These are phyloP conservation scores for Phaeosphaeriaceae sp. DNA, from an alignment of 2,329 filamentous ascomycete species.

Conservation along the genomic window DNA sequence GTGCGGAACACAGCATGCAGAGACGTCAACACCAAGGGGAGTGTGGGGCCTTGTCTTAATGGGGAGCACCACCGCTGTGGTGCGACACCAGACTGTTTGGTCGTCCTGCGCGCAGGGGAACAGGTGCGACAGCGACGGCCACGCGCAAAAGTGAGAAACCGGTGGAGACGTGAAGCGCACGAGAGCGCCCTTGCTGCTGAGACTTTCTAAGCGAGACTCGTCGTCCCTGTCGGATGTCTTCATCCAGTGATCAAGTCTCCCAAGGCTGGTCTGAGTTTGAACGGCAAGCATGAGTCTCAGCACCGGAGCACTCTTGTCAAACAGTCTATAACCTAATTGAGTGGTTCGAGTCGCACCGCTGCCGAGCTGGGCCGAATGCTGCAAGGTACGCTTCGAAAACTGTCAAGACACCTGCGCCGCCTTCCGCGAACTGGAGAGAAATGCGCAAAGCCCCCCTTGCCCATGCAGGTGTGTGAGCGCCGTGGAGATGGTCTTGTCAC, in stretches of 20 bases:
- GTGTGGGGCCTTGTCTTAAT: constrained; percentile 16
- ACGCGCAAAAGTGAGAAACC: constrained; percentile 5
- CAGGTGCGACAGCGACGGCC: constrained; percentile 7
- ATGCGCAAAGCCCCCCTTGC: constrained; percentile 38
- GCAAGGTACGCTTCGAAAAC: constrained; percentile 41
- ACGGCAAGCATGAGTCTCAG: constrained; percentile 22
- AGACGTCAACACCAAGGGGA: constrained; percentile 26
- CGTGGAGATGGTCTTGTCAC: constrained; percentile 31
- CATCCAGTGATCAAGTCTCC: constrained; percentile 6
- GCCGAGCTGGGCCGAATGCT: constrained; percentile 33
- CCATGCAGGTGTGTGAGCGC: constrained; percentile 37
- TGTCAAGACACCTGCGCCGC: constrained; percentile 24
- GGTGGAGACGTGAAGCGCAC: constrained; percentile 6
- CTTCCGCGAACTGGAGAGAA: constrained; percentile 37
- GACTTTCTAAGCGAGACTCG: constrained; percentile 7
- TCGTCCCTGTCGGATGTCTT: not conserved
- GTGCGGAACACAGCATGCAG: constrained; percentile 31
- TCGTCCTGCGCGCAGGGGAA: constrained; percentile 10
- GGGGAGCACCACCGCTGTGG: constrained; percentile 26
- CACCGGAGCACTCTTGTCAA: constrained; percentile 26
- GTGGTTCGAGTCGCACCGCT: constrained; percentile 34
- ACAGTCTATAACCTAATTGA: constrained; percentile 34
- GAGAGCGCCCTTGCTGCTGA: constrained; percentile 6
- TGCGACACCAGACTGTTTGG: constrained; percentile 27
- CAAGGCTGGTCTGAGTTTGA: constrained; percentile 10